phyloP scores from a whole-genome alignment of 116 monocot genomes.

The Phalaenopsis hybrid region DNA sequence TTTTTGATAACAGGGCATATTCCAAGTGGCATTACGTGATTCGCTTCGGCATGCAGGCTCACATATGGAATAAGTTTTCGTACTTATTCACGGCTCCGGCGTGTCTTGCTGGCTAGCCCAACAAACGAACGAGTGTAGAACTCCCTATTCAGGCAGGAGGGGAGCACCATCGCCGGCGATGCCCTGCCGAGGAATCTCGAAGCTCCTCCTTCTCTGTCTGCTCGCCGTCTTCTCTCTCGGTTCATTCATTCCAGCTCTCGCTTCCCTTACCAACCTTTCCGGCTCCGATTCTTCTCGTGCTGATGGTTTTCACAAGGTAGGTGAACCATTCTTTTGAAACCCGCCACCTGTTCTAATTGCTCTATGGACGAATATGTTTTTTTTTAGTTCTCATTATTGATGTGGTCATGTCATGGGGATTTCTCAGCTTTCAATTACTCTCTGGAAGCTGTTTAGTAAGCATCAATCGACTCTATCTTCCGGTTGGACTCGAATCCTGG shows the following conservation, averaged over 20 bases:
- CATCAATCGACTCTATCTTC: background rate
- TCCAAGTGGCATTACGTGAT: no score
- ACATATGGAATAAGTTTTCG: no score
- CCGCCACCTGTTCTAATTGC: background rate
- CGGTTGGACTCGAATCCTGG: background rate
- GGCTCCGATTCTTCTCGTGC: slow-evolving; percentile 10
- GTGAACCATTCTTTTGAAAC: background rate
- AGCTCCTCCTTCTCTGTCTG: slow-evolving; percentile 6
- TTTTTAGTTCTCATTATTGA: background rate
- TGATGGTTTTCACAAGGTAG: background rate
- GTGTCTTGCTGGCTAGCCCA: no score
- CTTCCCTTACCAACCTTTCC: slow-evolving; percentile 16
- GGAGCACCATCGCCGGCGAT: background rate
- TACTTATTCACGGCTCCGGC: no score
- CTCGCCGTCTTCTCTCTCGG: slow-evolving; percentile 12
- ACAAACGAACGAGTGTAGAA: no score
- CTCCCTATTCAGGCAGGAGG: background rate
- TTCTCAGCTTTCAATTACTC: background rate
- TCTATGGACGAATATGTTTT: background rate
- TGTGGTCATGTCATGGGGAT: background rate
- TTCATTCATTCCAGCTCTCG: slow-evolving; percentile 12
- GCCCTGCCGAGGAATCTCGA: background rate
- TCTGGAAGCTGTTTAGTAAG: background rate
- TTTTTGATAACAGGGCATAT: no score
- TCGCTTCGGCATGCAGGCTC: no score